Percentiles rank a stretch among this genome's conserved stretches.
Conservation (phyloP, 768 basidiomycete species). For the Nidularia pulvinata region DNA sequence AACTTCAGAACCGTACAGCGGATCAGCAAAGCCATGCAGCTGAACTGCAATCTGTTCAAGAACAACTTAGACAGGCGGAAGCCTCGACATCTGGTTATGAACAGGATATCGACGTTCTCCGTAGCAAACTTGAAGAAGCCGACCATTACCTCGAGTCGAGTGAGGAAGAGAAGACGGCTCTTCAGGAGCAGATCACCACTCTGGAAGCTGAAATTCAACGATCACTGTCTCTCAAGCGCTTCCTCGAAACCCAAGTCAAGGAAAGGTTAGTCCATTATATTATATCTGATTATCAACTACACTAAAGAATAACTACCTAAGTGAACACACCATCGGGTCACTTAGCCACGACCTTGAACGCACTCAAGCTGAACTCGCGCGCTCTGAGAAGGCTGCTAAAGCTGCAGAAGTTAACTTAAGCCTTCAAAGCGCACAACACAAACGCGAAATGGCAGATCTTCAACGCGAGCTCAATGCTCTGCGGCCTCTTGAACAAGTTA, state of each 20-base stretch:
- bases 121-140: slow-evolving; percentile 38
- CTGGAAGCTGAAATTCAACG: slow-evolving; percentile 70
- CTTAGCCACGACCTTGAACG: slow-evolving; percentile 39
- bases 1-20: slow-evolving; percentile 17
- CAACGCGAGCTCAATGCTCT: slow-evolving; percentile 55
- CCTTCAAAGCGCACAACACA: slow-evolving; percentile 65
- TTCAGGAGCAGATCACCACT: slow-evolving; percentile 57
- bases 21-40: slow-evolving; percentile 27
- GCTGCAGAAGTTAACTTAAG: slow-evolving; percentile 67
- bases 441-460: slow-evolving; percentile 58
- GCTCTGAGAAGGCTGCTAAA: slow-evolving; percentile 56
- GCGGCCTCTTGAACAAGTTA: slow-evolving; percentile 47
- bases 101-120: slow-evolving; percentile 29
- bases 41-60: slow-evolving; percentile 24
- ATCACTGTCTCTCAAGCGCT: slow-evolving; percentile 56
- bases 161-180: slow-evolving; percentile 47
- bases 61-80: slow-evolving; percentile 25
- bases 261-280: slow-evolving; percentile 43
- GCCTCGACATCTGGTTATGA: slow-evolving; percentile 24
- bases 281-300: not conserved
- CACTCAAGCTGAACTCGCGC: slow-evolving; percentile 41
- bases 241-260: slow-evolving; percentile 61
- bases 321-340: slow-evolving; percentile 42
- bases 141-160: slow-evolving; percentile 28
- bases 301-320: slow-evolving; percentile 13